Evolutionary conservation across 2,329 filamentous ascomycete genomes (phyloP).

Genomic region (Talaromyces sp.): DNA sequence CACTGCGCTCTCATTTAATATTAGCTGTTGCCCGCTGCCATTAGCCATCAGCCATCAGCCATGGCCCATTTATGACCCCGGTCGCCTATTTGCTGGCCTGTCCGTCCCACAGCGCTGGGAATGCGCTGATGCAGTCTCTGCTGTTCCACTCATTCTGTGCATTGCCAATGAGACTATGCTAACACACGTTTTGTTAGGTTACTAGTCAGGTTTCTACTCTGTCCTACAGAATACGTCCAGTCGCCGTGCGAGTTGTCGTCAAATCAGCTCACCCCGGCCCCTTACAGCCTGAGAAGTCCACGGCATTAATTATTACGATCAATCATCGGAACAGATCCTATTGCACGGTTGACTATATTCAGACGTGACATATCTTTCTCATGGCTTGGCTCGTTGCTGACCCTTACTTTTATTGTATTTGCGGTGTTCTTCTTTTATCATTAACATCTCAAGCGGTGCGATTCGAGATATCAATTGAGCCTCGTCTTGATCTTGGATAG

Average conservation of each 20-base stretch:
- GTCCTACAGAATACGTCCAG: neutral
- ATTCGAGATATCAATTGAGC: too few relatives aligned
- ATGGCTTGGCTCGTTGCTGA: too few relatives aligned
- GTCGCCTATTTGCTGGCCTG: neutral
- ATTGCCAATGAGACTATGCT: neutral
- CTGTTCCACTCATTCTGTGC: neutral
- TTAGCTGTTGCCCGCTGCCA: neutral
- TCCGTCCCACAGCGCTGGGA: neutral
- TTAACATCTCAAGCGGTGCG: too few relatives aligned
- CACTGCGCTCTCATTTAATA: neutral
- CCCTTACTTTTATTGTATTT: too few relatives aligned
- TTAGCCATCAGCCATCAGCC: too few relatives aligned
- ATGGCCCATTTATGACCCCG: neutral
- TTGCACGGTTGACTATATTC: neutral
- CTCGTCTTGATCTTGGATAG: too few relatives aligned
- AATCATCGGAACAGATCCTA: neutral
- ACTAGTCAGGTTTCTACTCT: neutral
- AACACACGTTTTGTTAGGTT: neutral
- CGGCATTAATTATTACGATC: neutral
- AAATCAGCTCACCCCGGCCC: neutral
- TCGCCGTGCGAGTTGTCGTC: neutral
- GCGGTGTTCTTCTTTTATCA: too few relatives aligned
- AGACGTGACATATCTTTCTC: neutral
- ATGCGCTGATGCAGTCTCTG: too few relatives aligned
- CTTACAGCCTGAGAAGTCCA: neutral